A percentile compares a stretch with the other conserved stretches of the same genome.
Conservation (phyloP, 2,329 filamentous ascomycete species). For the Epichloe festucae region DNA sequence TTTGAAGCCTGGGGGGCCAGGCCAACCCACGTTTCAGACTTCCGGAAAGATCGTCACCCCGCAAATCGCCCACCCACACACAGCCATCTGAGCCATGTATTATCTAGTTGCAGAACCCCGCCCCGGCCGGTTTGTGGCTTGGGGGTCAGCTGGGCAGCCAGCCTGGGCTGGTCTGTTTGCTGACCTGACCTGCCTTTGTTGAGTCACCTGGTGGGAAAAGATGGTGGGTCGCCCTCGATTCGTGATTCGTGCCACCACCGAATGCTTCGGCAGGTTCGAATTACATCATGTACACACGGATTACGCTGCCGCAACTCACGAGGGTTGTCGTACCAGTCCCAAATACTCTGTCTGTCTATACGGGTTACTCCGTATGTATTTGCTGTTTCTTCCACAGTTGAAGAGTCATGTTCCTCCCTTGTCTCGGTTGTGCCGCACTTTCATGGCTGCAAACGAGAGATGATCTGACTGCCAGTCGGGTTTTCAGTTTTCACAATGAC, state of each 20-base stretch:
- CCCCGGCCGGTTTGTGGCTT: constrained; percentile 7
- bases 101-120: constrained; percentile 5
- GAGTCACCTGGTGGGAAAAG: too few relatives aligned
- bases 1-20: not conserved
- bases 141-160: constrained; percentile 7
- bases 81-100: not conserved
- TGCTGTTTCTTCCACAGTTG: too few relatives aligned
- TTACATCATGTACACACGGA: too few relatives aligned
- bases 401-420: not conserved
- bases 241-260: too few relatives aligned
- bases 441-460: not conserved
- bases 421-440: not conserved
- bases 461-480: not conserved
- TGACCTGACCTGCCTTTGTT: not conserved
- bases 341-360: not conserved
- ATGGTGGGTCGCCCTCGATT: too few relatives aligned
- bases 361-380: too few relatives aligned
- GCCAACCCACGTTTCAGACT: not conserved
- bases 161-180: constrained; percentile 5
- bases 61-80: constrained; percentile 1
- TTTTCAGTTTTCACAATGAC: too few relatives aligned
- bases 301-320: too few relatives aligned
- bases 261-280: too few relatives aligned
- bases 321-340: too few relatives aligned
- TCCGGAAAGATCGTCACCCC: constrained; percentile 3